These are phyloP conservation scores for Rhizophlyctis rosea DNA, from an alignment of 192 early-diverging fungal genomes.

Conservation along the genomic window DNA sequence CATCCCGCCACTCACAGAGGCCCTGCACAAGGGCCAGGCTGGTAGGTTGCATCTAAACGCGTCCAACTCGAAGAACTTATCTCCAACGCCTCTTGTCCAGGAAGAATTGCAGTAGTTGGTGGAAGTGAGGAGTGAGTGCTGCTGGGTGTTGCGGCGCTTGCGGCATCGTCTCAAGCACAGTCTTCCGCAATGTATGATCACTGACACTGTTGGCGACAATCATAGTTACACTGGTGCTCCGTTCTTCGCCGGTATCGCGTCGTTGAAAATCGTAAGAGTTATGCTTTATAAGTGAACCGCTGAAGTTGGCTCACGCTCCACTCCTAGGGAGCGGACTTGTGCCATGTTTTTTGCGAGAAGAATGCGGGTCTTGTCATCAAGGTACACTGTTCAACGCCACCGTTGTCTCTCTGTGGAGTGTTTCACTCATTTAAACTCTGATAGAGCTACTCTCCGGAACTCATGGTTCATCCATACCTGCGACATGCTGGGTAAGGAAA, in stretches of 20 bases:
- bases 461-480: constrained; percentile 93
- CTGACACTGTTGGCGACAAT: constrained; percentile 2
- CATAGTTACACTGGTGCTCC: constrained; percentile 75
- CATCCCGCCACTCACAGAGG: constrained; percentile 56
- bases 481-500: constrained; percentile 35
- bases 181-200: not conserved
- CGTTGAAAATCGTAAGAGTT: constrained; percentile 61
- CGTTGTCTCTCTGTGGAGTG: not conserved
- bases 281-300: no score
- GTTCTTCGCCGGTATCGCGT: constrained; percentile 75
- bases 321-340: constrained; percentile 81
- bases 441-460: constrained; percentile 72
- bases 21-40: constrained; percentile 78
- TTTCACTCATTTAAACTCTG: not conserved
- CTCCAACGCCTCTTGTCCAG: constrained; percentile 27
- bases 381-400: constrained; percentile 12
- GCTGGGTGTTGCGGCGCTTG: not conserved
- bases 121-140: constrained; percentile 74
- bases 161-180: not conserved
- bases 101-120: constrained; percentile 70
- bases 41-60: constrained; percentile 39
- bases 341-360: constrained; percentile 82
- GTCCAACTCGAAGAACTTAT: not conserved
- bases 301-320: not conserved
- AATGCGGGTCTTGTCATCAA: constrained; percentile 77